phyloP scores from a whole-genome alignment of 2,329 filamentous ascomycete genomes.

The Aureobasidium uvarum region DNA sequence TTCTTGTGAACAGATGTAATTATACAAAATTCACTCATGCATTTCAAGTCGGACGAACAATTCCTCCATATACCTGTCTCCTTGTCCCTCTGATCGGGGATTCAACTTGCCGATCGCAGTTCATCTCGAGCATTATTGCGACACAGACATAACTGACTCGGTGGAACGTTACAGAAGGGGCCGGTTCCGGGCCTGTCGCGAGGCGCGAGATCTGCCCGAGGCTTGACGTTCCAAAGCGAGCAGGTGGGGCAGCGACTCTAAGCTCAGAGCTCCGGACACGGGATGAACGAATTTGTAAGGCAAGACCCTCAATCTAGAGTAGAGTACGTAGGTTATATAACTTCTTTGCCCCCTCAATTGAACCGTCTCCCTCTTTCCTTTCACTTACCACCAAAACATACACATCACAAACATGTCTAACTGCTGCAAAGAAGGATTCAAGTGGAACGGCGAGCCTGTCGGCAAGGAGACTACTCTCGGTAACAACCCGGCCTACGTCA shows the following conservation, averaged over 20 bases:
- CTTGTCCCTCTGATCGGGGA: background rate
- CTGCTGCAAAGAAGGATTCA: conserved; percentile 34
- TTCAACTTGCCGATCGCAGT: conserved; percentile 1
- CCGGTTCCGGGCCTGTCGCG: conserved; percentile 6
- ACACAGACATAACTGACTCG: conserved; percentile 4
- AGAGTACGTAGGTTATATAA: background rate
- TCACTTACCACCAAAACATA: background rate
- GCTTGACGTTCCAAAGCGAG: background rate
- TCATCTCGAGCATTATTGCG: conserved; percentile 1
- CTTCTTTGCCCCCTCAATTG: background rate
- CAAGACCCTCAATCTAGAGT: background rate
- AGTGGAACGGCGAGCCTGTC: conserved; percentile 33
- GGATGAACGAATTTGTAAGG: conserved; percentile 9
- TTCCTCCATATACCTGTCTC: background rate
- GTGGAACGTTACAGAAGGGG: too few relatives aligned
- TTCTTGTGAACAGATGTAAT: too few relatives aligned
- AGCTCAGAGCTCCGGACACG: conserved; percentile 8
- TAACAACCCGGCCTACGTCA: conserved; percentile 33
- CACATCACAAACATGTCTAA: conserved; percentile 20
- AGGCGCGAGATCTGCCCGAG: background rate
- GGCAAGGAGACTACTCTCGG: conserved; percentile 31
- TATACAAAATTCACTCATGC: background rate
- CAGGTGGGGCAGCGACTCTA: background rate
- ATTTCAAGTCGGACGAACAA: background rate
- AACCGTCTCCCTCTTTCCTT: background rate